phyloP scores from a whole-genome alignment of 2,329 filamentous ascomycete genomes.

The Bisporella sp. region DNA sequence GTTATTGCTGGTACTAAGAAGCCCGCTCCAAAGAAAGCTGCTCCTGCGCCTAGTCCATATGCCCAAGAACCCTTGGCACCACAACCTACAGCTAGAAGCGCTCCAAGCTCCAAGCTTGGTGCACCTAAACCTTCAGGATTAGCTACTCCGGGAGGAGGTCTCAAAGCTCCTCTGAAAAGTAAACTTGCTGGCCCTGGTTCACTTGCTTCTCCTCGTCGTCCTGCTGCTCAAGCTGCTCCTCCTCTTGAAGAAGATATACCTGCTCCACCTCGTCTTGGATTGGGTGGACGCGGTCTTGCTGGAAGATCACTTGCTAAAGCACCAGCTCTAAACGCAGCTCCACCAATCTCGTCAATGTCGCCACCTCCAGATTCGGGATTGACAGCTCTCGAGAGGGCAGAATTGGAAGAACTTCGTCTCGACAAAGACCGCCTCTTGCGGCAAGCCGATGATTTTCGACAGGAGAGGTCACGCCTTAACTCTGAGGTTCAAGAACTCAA shows the following conservation, averaged over 20 bases:
- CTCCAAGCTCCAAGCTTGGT: slow-evolving; percentile 44
- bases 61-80: slow-evolving; percentile 48
- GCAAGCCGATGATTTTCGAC: slow-evolving; percentile 71
- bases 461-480: slow-evolving; percentile 72
- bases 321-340: slow-evolving; percentile 41
- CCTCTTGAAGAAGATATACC: slow-evolving; percentile 31
- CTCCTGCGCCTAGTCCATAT: slow-evolving; percentile 36
- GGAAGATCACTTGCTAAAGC: slow-evolving; percentile 74
- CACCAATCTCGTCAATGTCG: slow-evolving; percentile 44
- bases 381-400: slow-evolving; percentile 76
- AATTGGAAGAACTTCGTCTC: slow-evolving; percentile 79
- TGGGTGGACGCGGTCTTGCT: slow-evolving; percentile 62
- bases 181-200: slow-evolving; percentile 40
- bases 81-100: slow-evolving; percentile 47
- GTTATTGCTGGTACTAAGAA: slow-evolving; percentile 25
- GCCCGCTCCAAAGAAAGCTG: slow-evolving; percentile 40
- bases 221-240: slow-evolving; percentile 39
- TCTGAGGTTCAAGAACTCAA: slow-evolving; percentile 92
- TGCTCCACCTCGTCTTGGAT: slow-evolving; percentile 21
- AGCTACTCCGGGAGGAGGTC: slow-evolving; percentile 33
- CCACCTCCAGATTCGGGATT: slow-evolving; percentile 59
- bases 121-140: slow-evolving; percentile 46
- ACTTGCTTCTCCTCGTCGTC: slow-evolving; percentile 38
- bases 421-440: slow-evolving; percentile 74
- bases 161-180: slow-evolving; percentile 55